These are phyloP conservation scores for Priceomyces melissophilus DNA, from an alignment of 805 yeast species.

Conservation along the genomic window DNA sequence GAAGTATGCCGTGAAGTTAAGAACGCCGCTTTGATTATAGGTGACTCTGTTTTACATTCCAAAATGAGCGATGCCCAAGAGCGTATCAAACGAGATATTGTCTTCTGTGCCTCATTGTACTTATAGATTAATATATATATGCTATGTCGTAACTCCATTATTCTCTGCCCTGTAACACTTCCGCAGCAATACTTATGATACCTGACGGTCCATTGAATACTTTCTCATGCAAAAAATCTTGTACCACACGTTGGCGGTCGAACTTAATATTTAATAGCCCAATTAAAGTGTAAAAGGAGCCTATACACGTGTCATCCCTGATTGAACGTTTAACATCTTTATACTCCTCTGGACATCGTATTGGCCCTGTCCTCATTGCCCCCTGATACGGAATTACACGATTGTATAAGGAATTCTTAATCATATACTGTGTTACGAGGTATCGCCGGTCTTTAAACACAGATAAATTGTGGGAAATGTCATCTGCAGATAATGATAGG, in stretches of 20 bases:
- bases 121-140: constrained; percentile 36
- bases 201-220: constrained; percentile 30
- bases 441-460: constrained; percentile 15
- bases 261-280: constrained; percentile 31
- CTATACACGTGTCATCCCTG: constrained; percentile 23
- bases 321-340: constrained; percentile 10
- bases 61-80: constrained; percentile 94
- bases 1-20: constrained; percentile 94
- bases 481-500: constrained; percentile 26
- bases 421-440: constrained; percentile 31
- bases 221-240: constrained; percentile 16
- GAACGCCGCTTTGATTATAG: constrained; percentile 90
- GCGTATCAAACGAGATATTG: constrained; percentile 92
- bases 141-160: not conserved
- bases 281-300: constrained; percentile 36
- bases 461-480: constrained; percentile 21
- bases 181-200: constrained; percentile 20
- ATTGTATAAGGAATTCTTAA: constrained; percentile 21
- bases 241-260: constrained; percentile 20
- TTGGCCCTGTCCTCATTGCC: constrained; percentile 19
- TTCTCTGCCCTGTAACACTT: constrained; percentile 1
- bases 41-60: constrained; percentile 83
- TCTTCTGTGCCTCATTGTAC: constrained; percentile 92
- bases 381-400: constrained; percentile 31
- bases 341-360: constrained; percentile 8